Percentiles rank a stretch among this genome's conserved stretches.
Evolutionary conservation across 768 basidiomycete species (phyloP).

Genomic region (Boletus pseudopeckii): DNA sequence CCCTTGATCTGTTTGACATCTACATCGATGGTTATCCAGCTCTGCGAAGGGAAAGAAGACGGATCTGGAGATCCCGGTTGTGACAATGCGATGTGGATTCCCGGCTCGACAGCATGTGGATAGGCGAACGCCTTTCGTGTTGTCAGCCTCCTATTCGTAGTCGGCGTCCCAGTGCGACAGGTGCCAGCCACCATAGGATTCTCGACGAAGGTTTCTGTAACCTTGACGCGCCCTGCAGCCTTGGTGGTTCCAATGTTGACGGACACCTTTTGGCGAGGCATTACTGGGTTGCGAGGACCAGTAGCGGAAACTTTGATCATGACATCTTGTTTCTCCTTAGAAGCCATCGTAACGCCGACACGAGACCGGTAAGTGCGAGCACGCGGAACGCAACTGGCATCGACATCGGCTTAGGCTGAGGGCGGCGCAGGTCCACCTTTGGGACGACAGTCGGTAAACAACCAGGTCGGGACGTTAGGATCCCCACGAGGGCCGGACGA

Average conservation of each 20-base stretch:
- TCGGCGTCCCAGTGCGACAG: not conserved
- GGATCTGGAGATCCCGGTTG: not conserved
- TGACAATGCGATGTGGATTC: not conserved
- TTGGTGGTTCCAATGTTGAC: not conserved
- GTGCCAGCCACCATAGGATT: not conserved
- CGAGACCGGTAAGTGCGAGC: not conserved
- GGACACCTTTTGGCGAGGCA: not conserved
- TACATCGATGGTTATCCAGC: not conserved
- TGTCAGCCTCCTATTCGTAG: not conserved
- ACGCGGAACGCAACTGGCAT: constrained; percentile 1
- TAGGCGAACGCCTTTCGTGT: not conserved
- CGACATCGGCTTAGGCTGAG: not conserved
- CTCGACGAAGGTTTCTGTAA: not conserved
- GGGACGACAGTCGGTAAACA: not conserved
- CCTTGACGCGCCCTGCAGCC: not conserved
- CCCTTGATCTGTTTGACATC: not conserved
- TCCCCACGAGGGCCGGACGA: not conserved
- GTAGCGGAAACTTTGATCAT: not conserved
- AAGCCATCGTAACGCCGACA: not conserved
- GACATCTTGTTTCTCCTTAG: not conserved
- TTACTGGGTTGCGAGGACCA: not conserved
- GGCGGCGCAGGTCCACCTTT: not conserved
- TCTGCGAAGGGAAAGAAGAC: constrained; percentile 7
- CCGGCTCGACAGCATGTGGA: too few relatives aligned
- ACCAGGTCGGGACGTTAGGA: not conserved